Conservation (phyloP, 225 moss, liverwort and hornwort species). For the Pseudisothecium myosuroides region DNA sequence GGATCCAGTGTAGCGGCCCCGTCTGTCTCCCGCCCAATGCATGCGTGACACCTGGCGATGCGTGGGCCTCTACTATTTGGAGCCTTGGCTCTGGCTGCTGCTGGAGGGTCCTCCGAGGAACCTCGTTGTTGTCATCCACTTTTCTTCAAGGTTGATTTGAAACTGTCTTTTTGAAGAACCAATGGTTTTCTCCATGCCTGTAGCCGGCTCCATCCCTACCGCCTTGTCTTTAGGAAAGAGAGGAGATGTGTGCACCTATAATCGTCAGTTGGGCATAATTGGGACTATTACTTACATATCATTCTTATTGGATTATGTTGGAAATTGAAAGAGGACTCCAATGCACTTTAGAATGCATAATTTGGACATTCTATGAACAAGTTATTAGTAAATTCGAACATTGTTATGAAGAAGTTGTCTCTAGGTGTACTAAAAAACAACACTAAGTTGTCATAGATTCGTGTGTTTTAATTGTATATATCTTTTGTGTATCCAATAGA, state of each 20-base stretch:
- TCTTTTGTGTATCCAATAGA: neutral
- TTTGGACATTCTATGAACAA: neutral
- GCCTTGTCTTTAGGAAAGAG: too few relatives aligned
- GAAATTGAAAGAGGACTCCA: too few relatives aligned
- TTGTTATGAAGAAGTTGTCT: neutral
- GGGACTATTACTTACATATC: accelerated
- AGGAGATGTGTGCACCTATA: neutral
- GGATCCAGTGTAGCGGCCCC: neutral
- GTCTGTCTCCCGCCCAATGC: neutral
- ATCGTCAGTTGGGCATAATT: neutral
- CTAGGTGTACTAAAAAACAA: accelerated
- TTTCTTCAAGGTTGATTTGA: neutral
- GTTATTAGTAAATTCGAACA: too few relatives aligned
- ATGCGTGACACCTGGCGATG: neutral
- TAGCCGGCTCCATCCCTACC: too few relatives aligned
- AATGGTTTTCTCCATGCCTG: neutral
- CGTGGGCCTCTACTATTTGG: neutral
- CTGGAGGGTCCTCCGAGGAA: neutral
- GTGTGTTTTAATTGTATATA: neutral
- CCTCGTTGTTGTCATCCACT: neutral
- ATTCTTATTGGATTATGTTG: neutral
- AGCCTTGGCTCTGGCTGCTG: neutral
- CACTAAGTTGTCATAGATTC: neutral
- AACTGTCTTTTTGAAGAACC: neutral
- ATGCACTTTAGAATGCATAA: neutral